Evolutionary conservation across 768 basidiomycete genomes (phyloP), one percentile per base, ranked within the genome.

Genomic region (Mycena rosella): DNA sequence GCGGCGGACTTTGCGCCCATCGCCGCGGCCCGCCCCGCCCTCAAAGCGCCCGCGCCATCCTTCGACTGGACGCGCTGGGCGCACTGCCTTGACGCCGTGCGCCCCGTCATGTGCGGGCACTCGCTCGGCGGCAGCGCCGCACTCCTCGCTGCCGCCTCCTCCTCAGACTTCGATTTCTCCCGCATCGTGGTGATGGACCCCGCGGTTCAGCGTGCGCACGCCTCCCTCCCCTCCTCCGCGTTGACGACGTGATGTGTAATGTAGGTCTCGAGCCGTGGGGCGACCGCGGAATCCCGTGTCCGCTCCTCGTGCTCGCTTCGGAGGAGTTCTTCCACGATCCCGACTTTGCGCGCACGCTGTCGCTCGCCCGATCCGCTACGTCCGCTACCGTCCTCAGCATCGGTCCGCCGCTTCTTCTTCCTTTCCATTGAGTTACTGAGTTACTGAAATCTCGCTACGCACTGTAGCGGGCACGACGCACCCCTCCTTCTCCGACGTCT

Each of bases 31-130:
- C 15, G 20, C 29, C 51, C 51, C 30, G 29, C 29, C 51, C 51
- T 52, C 51, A 52, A 52, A 34, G 51, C 29, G 20, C 51, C 51
- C 30, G 30, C 29, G 51, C 51, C 51, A 20, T 52, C 51, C 51
- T 52, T 52, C 51, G 51, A 52, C 51, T 52, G 51, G 51, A 52
- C 51, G 51, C 51, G 51, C 51, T 52, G 51, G 51, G 51, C 51
- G 24, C 29, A 52, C 29, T 52, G 51, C 30, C 30, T 52, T 30
- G 51, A 52, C 30, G 51, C 51, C 51, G 30, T 27, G 30, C 51
- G 51, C 51, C 51, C 51, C 51, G 29, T 52, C 51, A 52, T 52
- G 51, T 52, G 51, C 51, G 51, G 51, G 30, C 51, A 52, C 30
- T 52, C 51, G 51, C 20, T 52, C 51, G 30, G 51, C 17, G 51